Conservation (phyloP, 2,329 filamentous ascomycete species). For the Stenocarpella maydis region DNA sequence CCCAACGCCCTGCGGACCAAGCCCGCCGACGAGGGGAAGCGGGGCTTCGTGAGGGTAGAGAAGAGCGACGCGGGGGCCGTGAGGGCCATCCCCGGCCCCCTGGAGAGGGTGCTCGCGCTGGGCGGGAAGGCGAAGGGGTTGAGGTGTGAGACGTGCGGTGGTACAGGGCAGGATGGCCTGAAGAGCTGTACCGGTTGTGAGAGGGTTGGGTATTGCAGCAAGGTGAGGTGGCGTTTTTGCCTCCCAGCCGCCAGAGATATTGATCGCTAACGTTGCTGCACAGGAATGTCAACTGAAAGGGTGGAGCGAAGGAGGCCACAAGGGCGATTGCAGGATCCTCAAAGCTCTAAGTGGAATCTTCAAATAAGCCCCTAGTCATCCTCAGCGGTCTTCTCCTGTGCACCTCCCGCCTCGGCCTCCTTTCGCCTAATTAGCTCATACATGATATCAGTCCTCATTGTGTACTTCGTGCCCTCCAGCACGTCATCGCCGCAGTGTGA, state of each 20-base stretch:
- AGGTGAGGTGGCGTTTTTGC: conserved; percentile 46
- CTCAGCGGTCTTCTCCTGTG: background rate
- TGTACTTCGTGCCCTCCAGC: conserved; percentile 61
- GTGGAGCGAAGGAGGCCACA: conserved; percentile 53
- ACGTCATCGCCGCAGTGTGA: conserved; percentile 64
- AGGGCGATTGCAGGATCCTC: conserved; percentile 53
- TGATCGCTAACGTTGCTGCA: conserved; percentile 21
- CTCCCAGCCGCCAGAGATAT: background rate
- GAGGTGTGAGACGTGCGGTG: conserved; percentile 42
- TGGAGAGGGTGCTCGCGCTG: conserved; percentile 44
- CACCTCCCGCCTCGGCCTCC: background rate
- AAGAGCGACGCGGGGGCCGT: conserved; percentile 45
- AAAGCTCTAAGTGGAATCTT: conserved; percentile 50
- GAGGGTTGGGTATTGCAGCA: conserved; percentile 54
- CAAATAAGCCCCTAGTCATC: conserved; percentile 20
- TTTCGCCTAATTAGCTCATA: conserved; percentile 19
- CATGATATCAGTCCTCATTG: conserved; percentile 35
- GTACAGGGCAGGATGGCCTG: conserved; percentile 42
- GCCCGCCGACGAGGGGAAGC: conserved; percentile 47
- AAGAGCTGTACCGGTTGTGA: conserved; percentile 54
- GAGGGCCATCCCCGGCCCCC: conserved; percentile 44
- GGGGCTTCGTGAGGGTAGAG: conserved; percentile 50
- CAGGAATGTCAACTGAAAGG: conserved; percentile 54
- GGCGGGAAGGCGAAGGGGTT: conserved; percentile 38
- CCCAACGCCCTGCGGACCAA: conserved; percentile 46